Evolutionary conservation across 371 early-diverging fungal genomes (phyloP), one percentile per base, ranked within the genome.

Genomic region (Massospora cicadina): DNA sequence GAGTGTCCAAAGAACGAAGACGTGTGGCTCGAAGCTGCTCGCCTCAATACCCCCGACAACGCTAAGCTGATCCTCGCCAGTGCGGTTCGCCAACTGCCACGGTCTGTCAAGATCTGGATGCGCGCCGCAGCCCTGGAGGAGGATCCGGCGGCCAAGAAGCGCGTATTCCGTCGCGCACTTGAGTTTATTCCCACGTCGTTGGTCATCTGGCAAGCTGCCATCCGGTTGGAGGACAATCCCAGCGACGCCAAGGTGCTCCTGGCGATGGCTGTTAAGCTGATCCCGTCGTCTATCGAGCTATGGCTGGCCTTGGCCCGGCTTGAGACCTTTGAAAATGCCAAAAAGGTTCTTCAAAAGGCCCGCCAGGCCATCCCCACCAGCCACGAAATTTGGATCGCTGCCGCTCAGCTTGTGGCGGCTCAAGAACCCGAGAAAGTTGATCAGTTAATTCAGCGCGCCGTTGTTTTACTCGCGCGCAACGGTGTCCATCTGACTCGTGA

Each of bases 381-480:
- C 59, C 90, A 91, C 72, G 95, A 95, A 65, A 81, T 96, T 59
- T 98, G 95, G 95, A 83, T 98, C 55, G 84, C 91, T 3, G 96
- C 91, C 26, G 95, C 95, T 24, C 83, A 87, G 66, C 79, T 98
- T 10, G 91, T 93, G 72, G 98, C 95, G 69, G 77, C 84, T 56
- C 79, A 90, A 64, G 83, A 88, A 64, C 71, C 71, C 0, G 76
- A 78, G 23, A 79, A 74, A 66, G 85, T 91, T 1, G 84, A 85
- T 27, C 79, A 67, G 27, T 78, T 96, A 33, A 83, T 95, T 54
- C 67, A 72, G 1, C 73, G 79, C 53, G 93, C 90, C 1, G 89
- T 90, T 13, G 72, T 72, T 1, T 73, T 73, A 2, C 74, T 96
- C 27, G 75, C 82, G 0, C 74, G 81, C 61, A 79, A 80, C 33